Percentiles rank a stretch among this genome's conserved stretches.
Evolutionary conservation across 768 basidiomycete genomes (phyloP).

Genomic region (Amanita brunnescens): DNA sequence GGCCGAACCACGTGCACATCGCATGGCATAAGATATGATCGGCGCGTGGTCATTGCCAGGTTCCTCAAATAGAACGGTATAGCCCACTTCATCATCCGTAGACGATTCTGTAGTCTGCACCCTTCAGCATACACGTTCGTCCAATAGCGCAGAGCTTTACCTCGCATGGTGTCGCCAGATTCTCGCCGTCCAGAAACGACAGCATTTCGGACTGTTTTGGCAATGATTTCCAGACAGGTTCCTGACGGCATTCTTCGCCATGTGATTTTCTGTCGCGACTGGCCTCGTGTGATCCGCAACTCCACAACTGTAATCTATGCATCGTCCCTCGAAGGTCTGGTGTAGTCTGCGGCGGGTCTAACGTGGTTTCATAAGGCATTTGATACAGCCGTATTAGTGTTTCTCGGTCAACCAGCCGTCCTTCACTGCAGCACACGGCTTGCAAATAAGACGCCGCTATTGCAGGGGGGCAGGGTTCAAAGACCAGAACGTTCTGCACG

Average conservation of each 20-base stretch:
- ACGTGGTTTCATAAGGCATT: slow-evolving; percentile 18
- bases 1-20: slow-evolving; percentile 37
- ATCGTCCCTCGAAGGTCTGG: slow-evolving; percentile 63
- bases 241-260: not conserved
- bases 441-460: slow-evolving; percentile 64
- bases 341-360: slow-evolving; percentile 20
- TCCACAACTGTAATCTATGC: slow-evolving; percentile 50
- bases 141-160: not conserved
- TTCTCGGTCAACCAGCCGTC: slow-evolving; percentile 34
- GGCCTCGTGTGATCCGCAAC: slow-evolving; percentile 16
- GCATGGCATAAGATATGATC: slow-evolving; percentile 39
- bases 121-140: not conserved
- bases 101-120: slow-evolving; percentile 22
- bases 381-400: slow-evolving; percentile 39
- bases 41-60: slow-evolving; percentile 25
- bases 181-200: slow-evolving; percentile 40
- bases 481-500: slow-evolving; percentile 61
- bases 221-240: not conserved
- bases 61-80: slow-evolving; percentile 28
- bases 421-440: slow-evolving; percentile 50
- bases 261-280: not conserved
- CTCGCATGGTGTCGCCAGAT: not conserved
- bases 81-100: slow-evolving; percentile 52
- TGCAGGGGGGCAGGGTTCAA: slow-evolving; percentile 46
- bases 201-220: slow-evolving; percentile 30